Percentiles rank a stretch among this genome's conserved stretches.
Evolutionary conservation across 208 protist species (phyloP).

Genomic region (Leishmania martiniquensis): DNA sequence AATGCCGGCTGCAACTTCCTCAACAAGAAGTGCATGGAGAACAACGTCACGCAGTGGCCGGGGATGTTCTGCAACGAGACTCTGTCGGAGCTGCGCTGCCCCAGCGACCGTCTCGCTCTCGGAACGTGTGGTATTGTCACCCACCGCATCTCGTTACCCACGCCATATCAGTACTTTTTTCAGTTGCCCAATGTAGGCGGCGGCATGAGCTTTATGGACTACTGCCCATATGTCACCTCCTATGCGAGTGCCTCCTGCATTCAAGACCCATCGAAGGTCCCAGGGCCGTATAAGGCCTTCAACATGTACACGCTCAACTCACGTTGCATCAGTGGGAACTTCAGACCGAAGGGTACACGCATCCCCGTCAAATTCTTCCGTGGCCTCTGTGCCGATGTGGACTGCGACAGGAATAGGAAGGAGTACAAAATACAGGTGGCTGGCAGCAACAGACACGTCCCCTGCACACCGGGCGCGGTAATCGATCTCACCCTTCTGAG

Average conservation of each 20-base stretch:
- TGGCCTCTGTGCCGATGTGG: not conserved
- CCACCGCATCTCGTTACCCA: not conserved
- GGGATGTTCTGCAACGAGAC: conserved; percentile 53
- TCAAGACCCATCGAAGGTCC: not conserved
- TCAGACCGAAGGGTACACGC: not conserved
- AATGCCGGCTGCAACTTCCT: conserved; percentile 65
- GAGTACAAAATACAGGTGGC: not conserved
- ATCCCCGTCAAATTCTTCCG: not conserved
- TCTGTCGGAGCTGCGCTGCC: not conserved
- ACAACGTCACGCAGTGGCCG: conserved; percentile 34
- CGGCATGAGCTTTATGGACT: not conserved
- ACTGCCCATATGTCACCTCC: not conserved
- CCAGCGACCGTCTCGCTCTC: not conserved
- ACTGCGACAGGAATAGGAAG: not conserved
- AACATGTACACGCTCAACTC: not conserved
- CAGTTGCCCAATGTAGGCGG: conserved; percentile 34
- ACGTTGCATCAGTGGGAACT: not conserved
- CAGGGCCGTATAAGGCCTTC: not conserved
- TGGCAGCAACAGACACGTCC: not conserved
- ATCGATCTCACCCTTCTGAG: not conserved
- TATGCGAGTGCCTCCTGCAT: not conserved
- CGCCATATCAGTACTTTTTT: conserved; percentile 28
- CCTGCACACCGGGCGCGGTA: not conserved
- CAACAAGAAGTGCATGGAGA: conserved; percentile 41
- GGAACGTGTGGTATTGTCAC: not conserved